These are phyloP conservation scores for Apiospora arundinis DNA, from an alignment of 2,329 filamentous ascomycete species.

Conservation along the genomic window DNA sequence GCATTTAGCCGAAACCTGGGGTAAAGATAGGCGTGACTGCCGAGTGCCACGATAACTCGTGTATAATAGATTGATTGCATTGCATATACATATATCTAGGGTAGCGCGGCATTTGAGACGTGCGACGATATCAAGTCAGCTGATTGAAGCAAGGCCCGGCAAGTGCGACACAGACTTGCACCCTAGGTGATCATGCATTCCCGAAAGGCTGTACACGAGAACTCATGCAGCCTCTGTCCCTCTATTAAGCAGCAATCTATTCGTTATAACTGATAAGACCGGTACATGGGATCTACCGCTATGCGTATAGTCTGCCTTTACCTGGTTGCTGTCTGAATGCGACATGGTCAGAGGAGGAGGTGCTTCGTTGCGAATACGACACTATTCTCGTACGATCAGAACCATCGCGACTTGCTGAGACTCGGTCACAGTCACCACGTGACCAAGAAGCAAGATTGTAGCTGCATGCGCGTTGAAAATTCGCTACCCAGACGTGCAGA, in stretches of 20 bases:
- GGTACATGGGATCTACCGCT: background rate
- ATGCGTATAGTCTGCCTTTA: background rate
- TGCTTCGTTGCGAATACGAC: background rate
- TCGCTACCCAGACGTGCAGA: background rate
- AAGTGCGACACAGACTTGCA: background rate
- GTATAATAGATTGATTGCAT: conserved; percentile 8
- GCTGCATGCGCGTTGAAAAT: background rate
- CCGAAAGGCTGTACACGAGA: background rate
- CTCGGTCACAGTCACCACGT: background rate
- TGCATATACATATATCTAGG: background rate
- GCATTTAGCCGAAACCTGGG: conserved; percentile 17
- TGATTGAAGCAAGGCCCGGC: background rate
- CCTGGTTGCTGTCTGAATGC: background rate
- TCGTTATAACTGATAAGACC: background rate
- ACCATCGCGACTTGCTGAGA: background rate
- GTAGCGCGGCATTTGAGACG: background rate
- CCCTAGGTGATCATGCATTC: background rate
- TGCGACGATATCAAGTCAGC: background rate
- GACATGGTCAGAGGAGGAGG: background rate
- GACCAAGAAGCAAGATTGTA: background rate
- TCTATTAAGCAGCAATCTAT: background rate
- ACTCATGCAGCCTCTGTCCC: background rate
- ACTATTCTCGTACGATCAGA: background rate
- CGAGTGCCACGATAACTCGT: conserved; percentile 9
- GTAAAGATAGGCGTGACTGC: conserved; percentile 5